These are phyloP conservation scores for Xylariaceae sp. DNA, from an alignment of 2,329 filamentous ascomycete species.

Conservation along the genomic window DNA sequence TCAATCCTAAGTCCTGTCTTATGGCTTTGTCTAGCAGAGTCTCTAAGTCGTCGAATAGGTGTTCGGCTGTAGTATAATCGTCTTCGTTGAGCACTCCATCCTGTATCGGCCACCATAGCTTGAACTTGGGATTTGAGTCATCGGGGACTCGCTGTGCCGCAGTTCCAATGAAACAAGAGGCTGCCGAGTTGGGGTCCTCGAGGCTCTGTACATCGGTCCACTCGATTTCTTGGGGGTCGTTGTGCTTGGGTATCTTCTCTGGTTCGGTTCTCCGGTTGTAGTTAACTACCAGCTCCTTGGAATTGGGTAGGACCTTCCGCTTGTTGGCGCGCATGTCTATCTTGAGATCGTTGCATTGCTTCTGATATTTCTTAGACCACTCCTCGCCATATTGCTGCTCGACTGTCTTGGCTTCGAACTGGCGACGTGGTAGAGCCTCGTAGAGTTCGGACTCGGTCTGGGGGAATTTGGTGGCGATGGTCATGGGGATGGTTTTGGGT, in stretches of 20 bases:
- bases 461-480: conserved; percentile 73
- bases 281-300: conserved; percentile 90
- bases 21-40: conserved; percentile 83
- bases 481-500: conserved; percentile 91
- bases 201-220: conserved; percentile 79
- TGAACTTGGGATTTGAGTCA: conserved; percentile 82
- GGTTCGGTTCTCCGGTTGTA: conserved; percentile 83
- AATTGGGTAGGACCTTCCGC: conserved; percentile 92
- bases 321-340: conserved; percentile 89
- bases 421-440: conserved; percentile 71
- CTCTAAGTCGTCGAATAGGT: conserved; percentile 82
- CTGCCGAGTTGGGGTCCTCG: conserved; percentile 58
- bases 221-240: conserved; percentile 88
- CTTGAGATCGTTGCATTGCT: conserved; percentile 83
- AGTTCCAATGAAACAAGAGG: conserved; percentile 71
- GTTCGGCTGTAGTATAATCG: conserved; percentile 76
- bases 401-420: conserved; percentile 55
- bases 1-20: conserved; percentile 75
- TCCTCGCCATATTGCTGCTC: conserved; percentile 90
- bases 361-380: conserved; percentile 68
- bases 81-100: conserved; percentile 86
- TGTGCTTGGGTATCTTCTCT: conserved; percentile 88
- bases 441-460: conserved; percentile 81
- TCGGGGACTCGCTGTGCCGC: conserved; percentile 85
- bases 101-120: conserved; percentile 86